These are phyloP conservation scores for Nadsonia commutata DNA, from an alignment of 1,139 yeast species.

Conservation along the genomic window DNA sequence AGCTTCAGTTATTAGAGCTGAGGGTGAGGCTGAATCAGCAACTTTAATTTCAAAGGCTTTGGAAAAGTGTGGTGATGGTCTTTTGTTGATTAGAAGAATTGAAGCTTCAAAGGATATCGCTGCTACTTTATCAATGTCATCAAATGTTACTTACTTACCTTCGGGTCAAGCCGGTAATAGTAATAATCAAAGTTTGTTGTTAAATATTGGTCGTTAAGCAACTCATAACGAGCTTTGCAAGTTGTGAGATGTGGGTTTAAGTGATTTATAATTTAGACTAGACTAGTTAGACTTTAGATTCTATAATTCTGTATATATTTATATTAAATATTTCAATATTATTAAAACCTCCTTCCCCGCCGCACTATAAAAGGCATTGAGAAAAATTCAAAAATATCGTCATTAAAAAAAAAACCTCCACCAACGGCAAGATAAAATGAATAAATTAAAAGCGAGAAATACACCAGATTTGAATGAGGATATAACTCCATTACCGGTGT, in stretches of 20 bases:
- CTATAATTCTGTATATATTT: too few species aligned
- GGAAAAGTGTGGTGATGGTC: conserved; percentile 91
- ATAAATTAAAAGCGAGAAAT: not conserved
- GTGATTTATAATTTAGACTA: too few species aligned
- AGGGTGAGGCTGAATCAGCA: conserved; percentile 98
- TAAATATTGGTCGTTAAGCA: conserved; percentile 41
- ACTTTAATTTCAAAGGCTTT: conserved; percentile 89
- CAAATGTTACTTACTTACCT: conserved; percentile 89
- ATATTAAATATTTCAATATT: too few species aligned
- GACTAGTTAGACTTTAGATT: too few species aligned
- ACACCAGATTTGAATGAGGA: not conserved
- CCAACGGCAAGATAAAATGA: not conserved
- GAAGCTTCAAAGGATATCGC: conserved; percentile 98
- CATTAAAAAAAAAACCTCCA: not conserved
- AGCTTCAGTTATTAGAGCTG: conserved; percentile 91
- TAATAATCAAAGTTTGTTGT: conserved; percentile 31
- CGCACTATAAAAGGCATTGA: too few species aligned
- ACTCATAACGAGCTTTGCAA: too few species aligned
- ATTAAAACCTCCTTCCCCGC: too few species aligned
- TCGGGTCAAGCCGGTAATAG: conserved; percentile 21
- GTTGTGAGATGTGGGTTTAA: too few species aligned
- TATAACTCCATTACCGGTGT: not conserved
- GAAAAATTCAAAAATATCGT: not conserved
- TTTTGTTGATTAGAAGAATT: conserved; percentile 82
- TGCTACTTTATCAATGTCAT: conserved; percentile 62